A percentile compares a stretch with the other conserved stretches of the same genome.
phyloP scores from a whole-genome alignment of 495 filamentous ascomycete species.

The Lasiosphaeria ovina region DNA sequence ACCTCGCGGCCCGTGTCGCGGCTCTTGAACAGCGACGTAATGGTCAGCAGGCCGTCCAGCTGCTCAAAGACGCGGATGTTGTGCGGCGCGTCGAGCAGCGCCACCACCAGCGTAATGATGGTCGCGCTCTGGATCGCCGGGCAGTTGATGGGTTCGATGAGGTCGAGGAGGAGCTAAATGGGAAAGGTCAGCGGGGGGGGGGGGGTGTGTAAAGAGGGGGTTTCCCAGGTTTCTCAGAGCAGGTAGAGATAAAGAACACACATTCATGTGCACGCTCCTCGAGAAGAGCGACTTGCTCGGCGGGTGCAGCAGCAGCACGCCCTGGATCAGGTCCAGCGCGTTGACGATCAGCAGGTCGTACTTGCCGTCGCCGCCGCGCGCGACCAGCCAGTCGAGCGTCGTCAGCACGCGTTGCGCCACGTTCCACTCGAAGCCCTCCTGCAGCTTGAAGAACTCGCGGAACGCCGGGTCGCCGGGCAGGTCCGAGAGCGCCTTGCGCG shows the following conservation, averaged over 20 bases:
- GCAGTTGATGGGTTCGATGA: constrained; percentile 89
- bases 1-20: constrained; percentile 79
- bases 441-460: constrained; percentile 91
- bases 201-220: not conserved
- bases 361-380: constrained; percentile 72
- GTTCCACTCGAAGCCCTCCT: constrained; percentile 98
- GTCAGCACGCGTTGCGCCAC: constrained; percentile 82
- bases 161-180: constrained; percentile 75
- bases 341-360: constrained; percentile 88
- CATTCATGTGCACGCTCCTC: constrained; percentile 92
- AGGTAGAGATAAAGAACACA: constrained; percentile 28
- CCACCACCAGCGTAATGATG: constrained; percentile 83
- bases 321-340: constrained; percentile 86
- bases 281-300: constrained; percentile 84
- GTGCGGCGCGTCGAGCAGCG: constrained; percentile 74
- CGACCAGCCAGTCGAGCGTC: constrained; percentile 84
- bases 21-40: constrained; percentile 91
- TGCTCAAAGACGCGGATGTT: constrained; percentile 90
- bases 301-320: constrained; percentile 87
- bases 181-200: not conserved
- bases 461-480: constrained; percentile 85
- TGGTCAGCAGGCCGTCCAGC: constrained; percentile 87
- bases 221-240: not conserved
- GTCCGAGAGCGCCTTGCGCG: constrained; percentile 61
- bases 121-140: constrained; percentile 88